A percentile compares a stretch with the other conserved stretches of the same genome.
phyloP scores from a whole-genome alignment of 2,329 filamentous ascomycete genomes.

The Neobulgaria alba region DNA sequence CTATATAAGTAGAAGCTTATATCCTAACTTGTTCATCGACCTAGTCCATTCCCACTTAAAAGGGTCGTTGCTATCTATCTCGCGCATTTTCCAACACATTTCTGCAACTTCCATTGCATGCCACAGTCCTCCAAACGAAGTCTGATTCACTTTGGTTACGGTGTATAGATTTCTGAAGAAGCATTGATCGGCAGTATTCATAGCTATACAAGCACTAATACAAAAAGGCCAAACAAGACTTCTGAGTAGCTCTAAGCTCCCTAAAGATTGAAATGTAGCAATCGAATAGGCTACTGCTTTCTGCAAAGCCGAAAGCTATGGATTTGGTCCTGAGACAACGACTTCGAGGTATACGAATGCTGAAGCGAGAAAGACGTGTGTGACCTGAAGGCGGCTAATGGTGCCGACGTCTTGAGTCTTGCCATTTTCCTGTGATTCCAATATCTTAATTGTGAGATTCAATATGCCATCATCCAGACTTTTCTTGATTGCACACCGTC shows the following conservation, averaged over 20 bases:
- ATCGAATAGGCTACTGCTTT: neutral
- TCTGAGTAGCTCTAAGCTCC: neutral
- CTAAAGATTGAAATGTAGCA: neutral
- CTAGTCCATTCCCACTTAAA: too few species aligned
- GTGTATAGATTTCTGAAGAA: neutral
- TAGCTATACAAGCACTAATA: neutral
- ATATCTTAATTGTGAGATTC: constrained; percentile 8
- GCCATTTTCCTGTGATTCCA: constrained; percentile 8
- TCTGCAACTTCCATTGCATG: neutral
- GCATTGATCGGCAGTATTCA: neutral
- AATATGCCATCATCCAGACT: constrained; percentile 5
- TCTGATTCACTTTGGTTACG: neutral
- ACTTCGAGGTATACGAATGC: constrained; percentile 15
- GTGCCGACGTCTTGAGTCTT: neutral
- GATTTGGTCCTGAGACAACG: constrained; percentile 6
- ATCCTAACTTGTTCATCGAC: too few species aligned
- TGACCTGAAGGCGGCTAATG: constrained; percentile 2
- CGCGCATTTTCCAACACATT: neutral
- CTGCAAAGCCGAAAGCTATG: neutral
- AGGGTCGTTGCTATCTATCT: too few species aligned
- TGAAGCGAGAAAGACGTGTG: constrained; percentile 8
- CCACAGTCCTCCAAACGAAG: neutral
- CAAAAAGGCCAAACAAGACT: neutral
- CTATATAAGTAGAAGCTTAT: too few species aligned
- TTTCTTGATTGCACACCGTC: constrained; percentile 24